phyloP scores from a whole-genome alignment of 176 grass and related monocot genomes.

The Eremochloa ophiuroides region DNA sequence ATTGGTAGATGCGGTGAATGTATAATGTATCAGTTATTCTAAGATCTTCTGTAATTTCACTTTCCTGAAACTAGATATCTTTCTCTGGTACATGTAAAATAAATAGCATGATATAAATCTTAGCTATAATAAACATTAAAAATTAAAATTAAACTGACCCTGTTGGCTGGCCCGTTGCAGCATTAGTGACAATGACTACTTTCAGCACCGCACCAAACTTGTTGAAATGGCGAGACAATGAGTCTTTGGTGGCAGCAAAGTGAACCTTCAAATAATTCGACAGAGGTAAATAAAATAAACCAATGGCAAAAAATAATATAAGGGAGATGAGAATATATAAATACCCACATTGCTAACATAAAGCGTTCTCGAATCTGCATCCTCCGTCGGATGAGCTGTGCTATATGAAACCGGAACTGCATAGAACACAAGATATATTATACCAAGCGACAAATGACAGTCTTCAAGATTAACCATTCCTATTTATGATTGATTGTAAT shows the following conservation, averaged over 20 bases:
- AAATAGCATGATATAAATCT: background rate
- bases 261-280: conserved; percentile 70
- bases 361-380: conserved; percentile 82
- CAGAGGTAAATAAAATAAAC: conserved; percentile 26
- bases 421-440: conserved; percentile 36
- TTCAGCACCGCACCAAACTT: conserved; percentile 91
- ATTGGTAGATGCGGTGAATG: background rate
- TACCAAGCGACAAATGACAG: background rate
- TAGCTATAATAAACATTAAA: background rate
- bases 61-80: background rate
- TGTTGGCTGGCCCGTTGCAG: conserved; percentile 83
- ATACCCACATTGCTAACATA: conserved; percentile 85
- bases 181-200: conserved; percentile 87
- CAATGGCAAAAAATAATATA: background rate
- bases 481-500: background rate
- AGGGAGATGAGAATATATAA: conserved; percentile 11
- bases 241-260: conserved; percentile 92
- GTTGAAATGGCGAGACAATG: conserved; percentile 92
- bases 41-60: conserved; percentile 14
- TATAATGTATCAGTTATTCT: background rate
- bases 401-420: conserved; percentile 63
- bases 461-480: background rate
- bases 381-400: conserved; percentile 53
- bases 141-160: conserved; percentile 52
- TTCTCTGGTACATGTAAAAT: background rate